A percentile compares a stretch with the other conserved stretches of the same genome.
These are phyloP conservation scores for Vanrija humicola DNA, from an alignment of 1,284 basidiomycete genomes.

Conservation along the genomic window DNA sequence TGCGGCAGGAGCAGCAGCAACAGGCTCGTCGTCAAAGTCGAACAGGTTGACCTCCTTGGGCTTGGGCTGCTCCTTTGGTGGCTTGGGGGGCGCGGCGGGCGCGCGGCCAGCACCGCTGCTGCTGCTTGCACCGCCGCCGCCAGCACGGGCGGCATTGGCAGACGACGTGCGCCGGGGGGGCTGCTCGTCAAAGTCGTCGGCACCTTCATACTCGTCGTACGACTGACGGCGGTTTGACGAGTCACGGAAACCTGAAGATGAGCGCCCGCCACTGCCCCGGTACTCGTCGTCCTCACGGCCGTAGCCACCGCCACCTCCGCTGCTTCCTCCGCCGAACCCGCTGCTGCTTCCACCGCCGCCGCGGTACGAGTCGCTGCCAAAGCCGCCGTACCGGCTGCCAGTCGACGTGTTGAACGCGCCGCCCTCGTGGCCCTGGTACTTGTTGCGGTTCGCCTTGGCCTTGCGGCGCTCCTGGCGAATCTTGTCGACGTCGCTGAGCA, in stretches of 20 bases:
- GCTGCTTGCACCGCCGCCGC: constrained; percentile 1
- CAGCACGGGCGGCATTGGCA: constrained; percentile 5
- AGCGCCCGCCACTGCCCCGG: constrained; percentile 7
- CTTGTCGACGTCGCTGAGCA: constrained; percentile 85
- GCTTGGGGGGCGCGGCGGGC: constrained; percentile 48
- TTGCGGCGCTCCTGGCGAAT: constrained; percentile 87
- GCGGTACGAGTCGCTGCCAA: constrained; percentile 64
- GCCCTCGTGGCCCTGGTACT: constrained; percentile 68
- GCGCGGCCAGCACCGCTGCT: constrained; percentile 24
- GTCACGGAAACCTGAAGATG: constrained; percentile 7
- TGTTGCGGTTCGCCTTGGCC: constrained; percentile 86
- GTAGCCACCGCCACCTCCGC: constrained; percentile 33
- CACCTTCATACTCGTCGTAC: constrained; percentile 90
- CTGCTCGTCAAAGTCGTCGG: constrained; percentile 73
- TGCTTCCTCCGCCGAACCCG: constrained; percentile 5
- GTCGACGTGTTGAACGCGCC: constrained; percentile 45
- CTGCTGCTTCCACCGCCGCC: constrained; percentile 53
- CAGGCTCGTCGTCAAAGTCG: constrained; percentile 66
- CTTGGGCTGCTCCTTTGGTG: constrained; percentile 50
- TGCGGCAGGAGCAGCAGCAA: constrained; percentile 29
- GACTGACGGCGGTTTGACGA: constrained; percentile 11
- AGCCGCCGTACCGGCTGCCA: constrained; percentile 69
- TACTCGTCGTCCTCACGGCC: constrained; percentile 24
- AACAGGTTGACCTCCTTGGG: constrained; percentile 64
- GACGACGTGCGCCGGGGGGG: constrained; percentile 42